Conservation (phyloP, 345 rosid species). For the Pistacia vera region DNA sequence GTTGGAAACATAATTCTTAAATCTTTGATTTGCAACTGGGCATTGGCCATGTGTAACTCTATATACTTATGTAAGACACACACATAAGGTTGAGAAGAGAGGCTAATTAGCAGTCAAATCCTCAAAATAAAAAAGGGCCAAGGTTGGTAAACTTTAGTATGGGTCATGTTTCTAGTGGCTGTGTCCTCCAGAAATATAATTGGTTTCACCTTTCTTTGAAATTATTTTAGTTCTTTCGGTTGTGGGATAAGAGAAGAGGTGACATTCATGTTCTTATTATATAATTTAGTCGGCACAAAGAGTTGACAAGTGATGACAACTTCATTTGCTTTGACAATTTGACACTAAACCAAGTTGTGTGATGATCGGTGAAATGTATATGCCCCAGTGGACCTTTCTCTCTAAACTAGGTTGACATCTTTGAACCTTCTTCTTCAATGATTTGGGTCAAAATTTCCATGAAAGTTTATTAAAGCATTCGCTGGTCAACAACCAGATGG, state of each 20-base stretch:
- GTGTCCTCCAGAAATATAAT: constrained; percentile 14
- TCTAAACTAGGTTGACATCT: constrained; percentile 8
- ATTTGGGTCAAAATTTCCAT: constrained; percentile 6
- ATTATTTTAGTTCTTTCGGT: constrained; percentile 10
- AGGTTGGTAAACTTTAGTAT: constrained; percentile 6
- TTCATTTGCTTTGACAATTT: neutral
- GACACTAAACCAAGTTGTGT: neutral
- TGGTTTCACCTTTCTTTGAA: neutral
- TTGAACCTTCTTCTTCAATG: neutral
- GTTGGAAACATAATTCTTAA: neutral
- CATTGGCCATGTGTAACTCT: neutral
- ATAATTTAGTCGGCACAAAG: constrained; percentile 11
- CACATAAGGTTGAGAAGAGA: neutral
- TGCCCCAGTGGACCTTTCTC: neutral
- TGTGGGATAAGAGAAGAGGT: constrained; percentile 8
- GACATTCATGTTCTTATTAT: neutral
- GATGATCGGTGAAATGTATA: neutral
- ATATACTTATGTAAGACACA: neutral
- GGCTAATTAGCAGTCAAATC: constrained; percentile 19
- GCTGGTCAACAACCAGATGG: constrained; percentile 16
- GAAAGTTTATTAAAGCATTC: neutral
- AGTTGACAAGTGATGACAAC: constrained; percentile 16
- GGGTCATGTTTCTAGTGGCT: constrained; percentile 25
- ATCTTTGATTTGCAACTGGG: neutral
- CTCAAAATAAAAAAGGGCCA: constrained; percentile 15